Percentiles rank a stretch among this genome's conserved stretches.
Conservation (phyloP, 2,329 filamentous ascomycete species). For the Amesomyces nigricolor region DNA sequence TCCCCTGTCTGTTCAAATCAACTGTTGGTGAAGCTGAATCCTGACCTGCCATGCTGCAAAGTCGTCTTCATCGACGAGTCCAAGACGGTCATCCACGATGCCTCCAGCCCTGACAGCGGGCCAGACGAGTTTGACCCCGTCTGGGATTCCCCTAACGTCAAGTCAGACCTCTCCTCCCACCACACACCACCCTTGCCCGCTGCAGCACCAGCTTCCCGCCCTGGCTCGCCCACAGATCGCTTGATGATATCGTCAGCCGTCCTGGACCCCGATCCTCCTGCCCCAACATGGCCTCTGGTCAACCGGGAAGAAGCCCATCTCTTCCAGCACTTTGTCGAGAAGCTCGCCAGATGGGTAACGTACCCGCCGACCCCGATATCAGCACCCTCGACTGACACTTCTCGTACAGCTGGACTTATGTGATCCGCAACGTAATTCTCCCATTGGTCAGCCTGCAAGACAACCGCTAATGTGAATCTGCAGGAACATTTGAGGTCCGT, state of each 20-base stretch:
- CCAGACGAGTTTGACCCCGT: slow-evolving; percentile 17
- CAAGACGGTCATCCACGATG: slow-evolving; percentile 17
- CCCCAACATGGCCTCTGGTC: slow-evolving; percentile 27
- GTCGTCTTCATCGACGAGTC: slow-evolving; percentile 30
- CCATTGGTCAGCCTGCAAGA: too few relatives aligned
- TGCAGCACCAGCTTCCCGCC: background rate
- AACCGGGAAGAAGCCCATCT: slow-evolving; percentile 28
- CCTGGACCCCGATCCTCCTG: background rate
- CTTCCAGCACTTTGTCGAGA: slow-evolving; percentile 32
- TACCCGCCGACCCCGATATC: background rate
- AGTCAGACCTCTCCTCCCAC: slow-evolving; percentile 1
- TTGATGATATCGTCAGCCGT: slow-evolving; percentile 14
- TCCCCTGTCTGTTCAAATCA: background rate
- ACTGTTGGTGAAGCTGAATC: background rate
- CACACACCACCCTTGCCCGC: background rate
- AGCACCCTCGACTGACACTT: background rate
- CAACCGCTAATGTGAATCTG: too few relatives aligned
- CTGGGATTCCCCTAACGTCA: slow-evolving; percentile 5
- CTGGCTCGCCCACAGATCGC: slow-evolving; percentile 10
- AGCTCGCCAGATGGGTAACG: slow-evolving; percentile 34
- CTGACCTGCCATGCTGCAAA: slow-evolving; percentile 14
- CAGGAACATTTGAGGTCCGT: slow-evolving; percentile 46
- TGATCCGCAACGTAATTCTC: slow-evolving; percentile 28
- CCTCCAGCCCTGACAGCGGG: slow-evolving; percentile 19
- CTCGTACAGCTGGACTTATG: slow-evolving; percentile 37